These are phyloP conservation scores for Aspergillus carlsbadensis DNA, from an alignment of 495 filamentous ascomycete species.

Conservation along the genomic window DNA sequence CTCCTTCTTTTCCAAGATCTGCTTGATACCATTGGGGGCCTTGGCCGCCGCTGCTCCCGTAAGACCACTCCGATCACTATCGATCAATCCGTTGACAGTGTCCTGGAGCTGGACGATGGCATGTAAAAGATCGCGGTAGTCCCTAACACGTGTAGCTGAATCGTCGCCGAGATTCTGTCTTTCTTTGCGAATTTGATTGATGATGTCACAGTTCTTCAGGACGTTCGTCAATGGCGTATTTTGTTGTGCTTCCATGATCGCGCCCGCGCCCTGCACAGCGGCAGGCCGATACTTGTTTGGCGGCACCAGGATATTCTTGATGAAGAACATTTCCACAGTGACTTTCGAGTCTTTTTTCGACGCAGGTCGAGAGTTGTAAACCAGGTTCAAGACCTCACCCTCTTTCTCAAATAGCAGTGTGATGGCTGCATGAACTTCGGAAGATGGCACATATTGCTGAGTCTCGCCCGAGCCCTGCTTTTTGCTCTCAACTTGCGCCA, in stretches of 20 bases:
- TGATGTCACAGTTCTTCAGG: constrained; percentile 63
- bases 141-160: constrained; percentile 41
- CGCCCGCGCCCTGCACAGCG: constrained; percentile 70
- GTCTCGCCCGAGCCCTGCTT: constrained; percentile 33
- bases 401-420: constrained; percentile 84
- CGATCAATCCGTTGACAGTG: constrained; percentile 84
- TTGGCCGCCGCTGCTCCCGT: constrained; percentile 59
- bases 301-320: constrained; percentile 78
- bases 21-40: constrained; percentile 76
- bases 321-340: constrained; percentile 88
- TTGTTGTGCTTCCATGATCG: constrained; percentile 79
- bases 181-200: constrained; percentile 75
- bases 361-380: constrained; percentile 74
- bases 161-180: constrained; percentile 53
- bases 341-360: constrained; percentile 51
- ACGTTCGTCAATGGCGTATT: constrained; percentile 84
- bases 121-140: constrained; percentile 62
- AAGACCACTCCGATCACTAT: constrained; percentile 78
- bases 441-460: constrained; percentile 69
- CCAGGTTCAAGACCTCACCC: constrained; percentile 70
- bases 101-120: constrained; percentile 84
- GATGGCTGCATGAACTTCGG: constrained; percentile 74
- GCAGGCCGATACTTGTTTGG: constrained; percentile 93
- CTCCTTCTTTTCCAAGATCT: constrained; percentile 98
- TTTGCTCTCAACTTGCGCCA: constrained; percentile 29